phyloP scores from a whole-genome alignment of 495 filamentous ascomycete species.

The Neurospora africana region DNA sequence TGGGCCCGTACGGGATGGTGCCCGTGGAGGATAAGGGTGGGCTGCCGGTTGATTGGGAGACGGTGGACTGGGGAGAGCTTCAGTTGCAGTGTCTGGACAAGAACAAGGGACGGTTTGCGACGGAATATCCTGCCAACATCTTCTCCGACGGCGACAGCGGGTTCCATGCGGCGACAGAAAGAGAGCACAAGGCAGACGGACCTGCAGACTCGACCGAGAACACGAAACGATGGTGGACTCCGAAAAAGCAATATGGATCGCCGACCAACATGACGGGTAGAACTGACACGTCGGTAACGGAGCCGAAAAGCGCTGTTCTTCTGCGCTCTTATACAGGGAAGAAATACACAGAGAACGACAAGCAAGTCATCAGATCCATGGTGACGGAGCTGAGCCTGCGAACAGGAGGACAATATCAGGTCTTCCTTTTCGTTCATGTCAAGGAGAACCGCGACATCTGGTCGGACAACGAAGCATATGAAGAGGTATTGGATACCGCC shows the following conservation, averaged over 20 bases:
- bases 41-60: conserved; percentile 49
- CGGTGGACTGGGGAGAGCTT: conserved; percentile 59
- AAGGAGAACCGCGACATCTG: conserved; percentile 51
- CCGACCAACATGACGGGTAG: background rate
- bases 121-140: conserved; percentile 20
- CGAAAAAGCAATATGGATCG: background rate
- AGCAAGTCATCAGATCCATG: conserved; percentile 59
- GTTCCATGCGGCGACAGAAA: background rate
- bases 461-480: conserved; percentile 41
- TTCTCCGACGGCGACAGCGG: conserved; percentile 10
- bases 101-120: conserved; percentile 52
- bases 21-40: conserved; percentile 24
- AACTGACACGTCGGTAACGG: conserved; percentile 8
- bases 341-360: conserved; percentile 59
- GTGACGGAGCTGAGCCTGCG: conserved; percentile 62
- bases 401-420: conserved; percentile 66
- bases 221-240: background rate
- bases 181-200: background rate
- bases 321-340: conserved; percentile 60
- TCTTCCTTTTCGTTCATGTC: conserved; percentile 66
- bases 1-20: conserved; percentile 71
- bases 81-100: conserved; percentile 50
- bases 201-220: background rate
- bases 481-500: conserved; percentile 37
- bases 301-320: conserved; percentile 56